These are phyloP conservation scores for Naganishia sp. DNA, from an alignment of 1,284 basidiomycete species.

Conservation along the genomic window DNA sequence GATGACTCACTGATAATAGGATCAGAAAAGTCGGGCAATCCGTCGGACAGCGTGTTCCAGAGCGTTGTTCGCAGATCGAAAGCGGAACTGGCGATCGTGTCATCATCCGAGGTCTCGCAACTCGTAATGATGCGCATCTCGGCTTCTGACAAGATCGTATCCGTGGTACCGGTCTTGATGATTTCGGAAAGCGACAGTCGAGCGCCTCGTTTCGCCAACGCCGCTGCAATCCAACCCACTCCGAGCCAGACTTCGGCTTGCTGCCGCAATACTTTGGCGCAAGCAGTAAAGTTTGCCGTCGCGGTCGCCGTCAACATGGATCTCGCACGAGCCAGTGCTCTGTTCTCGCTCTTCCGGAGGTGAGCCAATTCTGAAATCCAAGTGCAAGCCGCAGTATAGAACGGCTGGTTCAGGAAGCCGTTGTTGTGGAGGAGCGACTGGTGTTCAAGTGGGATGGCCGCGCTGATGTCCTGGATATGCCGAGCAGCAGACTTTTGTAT, in stretches of 20 bases:
- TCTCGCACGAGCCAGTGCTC: conserved; percentile 16
- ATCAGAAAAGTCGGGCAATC: conserved; percentile 18
- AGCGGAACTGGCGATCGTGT: conserved; percentile 24
- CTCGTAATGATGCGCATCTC: conserved; percentile 29
- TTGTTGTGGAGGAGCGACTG: conserved; percentile 27
- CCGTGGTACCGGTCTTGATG: conserved; percentile 26
- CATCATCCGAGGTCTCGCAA: conserved; percentile 22
- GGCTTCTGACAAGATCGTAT: conserved; percentile 29
- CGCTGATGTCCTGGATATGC: conserved; percentile 27
- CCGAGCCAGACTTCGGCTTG: conserved; percentile 28
- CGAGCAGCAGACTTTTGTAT: conserved; percentile 27
- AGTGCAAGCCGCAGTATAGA: conserved; percentile 28
- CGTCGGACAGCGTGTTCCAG: conserved; percentile 20
- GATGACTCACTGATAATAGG: conserved; percentile 22
- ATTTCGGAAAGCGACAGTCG: conserved; percentile 27
- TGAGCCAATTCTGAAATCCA: conserved; percentile 25
- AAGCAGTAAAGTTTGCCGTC: conserved; percentile 19
- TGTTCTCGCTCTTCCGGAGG: conserved; percentile 25
- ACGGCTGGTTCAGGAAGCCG: conserved; percentile 28
- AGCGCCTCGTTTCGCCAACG: conserved; percentile 20
- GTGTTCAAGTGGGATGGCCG: conserved; percentile 23
- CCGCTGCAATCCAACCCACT: conserved; percentile 28
- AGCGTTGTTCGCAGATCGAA: conserved; percentile 17
- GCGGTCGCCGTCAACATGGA: conserved; percentile 26
- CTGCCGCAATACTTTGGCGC: conserved; percentile 27